Evolutionary conservation across 352 stramenopile genomes (phyloP), one percentile per base, ranked within the genome.

Genomic region (Pythium brachiatum): DNA sequence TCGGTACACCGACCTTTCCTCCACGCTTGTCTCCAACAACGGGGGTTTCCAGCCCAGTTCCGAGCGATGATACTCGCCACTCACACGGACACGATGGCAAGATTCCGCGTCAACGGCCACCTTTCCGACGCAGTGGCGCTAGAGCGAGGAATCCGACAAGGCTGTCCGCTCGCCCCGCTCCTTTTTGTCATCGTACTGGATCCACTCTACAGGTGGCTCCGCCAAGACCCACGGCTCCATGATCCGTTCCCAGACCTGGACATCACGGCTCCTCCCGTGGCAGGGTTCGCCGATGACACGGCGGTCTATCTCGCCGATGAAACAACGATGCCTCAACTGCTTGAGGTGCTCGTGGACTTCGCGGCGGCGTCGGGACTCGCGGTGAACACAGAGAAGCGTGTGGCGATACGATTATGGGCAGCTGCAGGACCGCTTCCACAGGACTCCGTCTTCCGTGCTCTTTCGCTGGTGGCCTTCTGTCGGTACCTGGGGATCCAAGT

Each of bases 271-370:
- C 36, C 34, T 0, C 12, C 48, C 1, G 50, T 55, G 1, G 51
- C 38, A 23, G 50, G 60, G 0, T 66, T 50, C 23, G 50, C 60
- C 12, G 60, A 66, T 32, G 60, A 66, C 29, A 66, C 60, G 20
- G 60, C 60, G 1, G 15, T 60, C n/a, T 60, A 53, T 11, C 29
- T 66, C 15, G 2, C 8, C 2, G 29, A 57, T 16, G 34, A 54
- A 16, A n/a, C 23, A 4, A 2, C 9, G 3, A 36, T 66, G 34
- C 47, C 58, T 0, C 2, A n/a, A 11, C 25, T 58, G 13, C 2
- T 27, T 18, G 18, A 18, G 12, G 36, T 48, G 3, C 41, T 66
- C 1, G 18, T 26, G 2, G 21, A 36, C 8, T 66, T 56, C 23
- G 52, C 20, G 12, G 3, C 0, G 1, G 27, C 29, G 11, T 60